Conservation (phyloP, 768 basidiomycete genomes). For the Rhizopogon salebrosus region DNA sequence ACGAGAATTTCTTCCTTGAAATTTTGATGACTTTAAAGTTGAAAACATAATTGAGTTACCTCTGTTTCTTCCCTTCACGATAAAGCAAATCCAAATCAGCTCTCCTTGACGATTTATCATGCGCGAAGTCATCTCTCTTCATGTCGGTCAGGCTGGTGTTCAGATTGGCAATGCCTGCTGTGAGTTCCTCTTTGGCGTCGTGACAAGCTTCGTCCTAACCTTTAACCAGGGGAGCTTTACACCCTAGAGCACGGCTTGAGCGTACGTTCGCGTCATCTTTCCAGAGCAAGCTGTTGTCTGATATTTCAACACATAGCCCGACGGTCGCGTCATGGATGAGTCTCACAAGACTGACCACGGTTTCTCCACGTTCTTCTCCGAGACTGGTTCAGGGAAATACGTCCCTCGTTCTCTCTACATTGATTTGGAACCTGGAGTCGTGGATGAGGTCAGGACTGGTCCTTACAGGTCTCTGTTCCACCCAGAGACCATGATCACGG, state of each 20-base stretch:
- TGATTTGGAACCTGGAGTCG: constrained; percentile 90
- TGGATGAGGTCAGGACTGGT: constrained; percentile 93
- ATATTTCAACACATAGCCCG: constrained; percentile 51
- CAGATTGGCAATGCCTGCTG: constrained; percentile 96
- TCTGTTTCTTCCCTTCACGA: constrained; percentile 14
- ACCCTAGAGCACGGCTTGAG: constrained; percentile 95
- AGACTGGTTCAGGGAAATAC: constrained; percentile 88
- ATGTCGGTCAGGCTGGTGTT: constrained; percentile 96
- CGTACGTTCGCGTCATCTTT: constrained; percentile 43
- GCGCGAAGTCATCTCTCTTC: constrained; percentile 94
- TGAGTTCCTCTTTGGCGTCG: constrained; percentile 36
- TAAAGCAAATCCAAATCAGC: constrained; percentile 5
- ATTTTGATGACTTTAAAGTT: constrained; percentile 10
- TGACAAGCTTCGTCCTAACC: constrained; percentile 8
- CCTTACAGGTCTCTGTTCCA: constrained; percentile 93
- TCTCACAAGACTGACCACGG: constrained; percentile 68
- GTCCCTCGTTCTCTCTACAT: constrained; percentile 97
- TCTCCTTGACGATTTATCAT: constrained; percentile 34
- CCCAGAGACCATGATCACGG: constrained; percentile 93
- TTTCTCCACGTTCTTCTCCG: constrained; percentile 98
- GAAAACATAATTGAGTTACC: background rate
- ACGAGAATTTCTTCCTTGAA: constrained; percentile 14
- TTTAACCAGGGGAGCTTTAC: constrained; percentile 85
- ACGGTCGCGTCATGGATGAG: constrained; percentile 78
- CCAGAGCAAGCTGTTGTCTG: background rate